Percentiles rank a stretch among this genome's conserved stretches.
Evolutionary conservation across 345 rosid species (phyloP).

Genomic region (Eucalyptus erythrocorys): DNA sequence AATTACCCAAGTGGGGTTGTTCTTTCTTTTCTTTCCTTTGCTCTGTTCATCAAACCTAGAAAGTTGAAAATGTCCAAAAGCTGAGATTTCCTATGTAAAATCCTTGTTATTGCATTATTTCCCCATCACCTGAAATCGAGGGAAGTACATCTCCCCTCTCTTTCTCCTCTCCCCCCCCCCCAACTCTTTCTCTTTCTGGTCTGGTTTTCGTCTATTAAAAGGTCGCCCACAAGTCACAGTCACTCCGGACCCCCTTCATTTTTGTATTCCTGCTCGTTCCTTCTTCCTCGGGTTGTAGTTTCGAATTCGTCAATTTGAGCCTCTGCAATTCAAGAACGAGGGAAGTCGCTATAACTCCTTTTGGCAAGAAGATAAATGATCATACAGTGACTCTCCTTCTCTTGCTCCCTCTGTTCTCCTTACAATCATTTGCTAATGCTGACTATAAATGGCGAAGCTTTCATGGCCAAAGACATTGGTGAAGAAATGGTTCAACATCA

Average conservation of each 20-base stretch:
- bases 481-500: conserved; percentile 93
- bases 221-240: not conserved
- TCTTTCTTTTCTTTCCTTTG: not conserved
- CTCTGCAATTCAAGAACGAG: not conserved
- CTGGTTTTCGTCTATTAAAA: not conserved
- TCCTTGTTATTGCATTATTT: not conserved
- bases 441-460: conserved; percentile 27
- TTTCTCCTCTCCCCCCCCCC: not conserved
- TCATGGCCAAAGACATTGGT: conserved; percentile 96
- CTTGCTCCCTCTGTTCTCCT: not conserved
- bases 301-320: not conserved
- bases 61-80: conserved; percentile 10
- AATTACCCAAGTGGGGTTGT: conserved; percentile 9
- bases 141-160: not conserved
- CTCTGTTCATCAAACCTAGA: not conserved
- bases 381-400: not conserved
- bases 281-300: not conserved
- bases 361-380: not conserved
- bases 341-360: not conserved
- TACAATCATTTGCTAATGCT: not conserved
- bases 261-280: not conserved
- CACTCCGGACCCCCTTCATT: not conserved
- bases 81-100: conserved; percentile 8
- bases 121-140: conserved; percentile 15
- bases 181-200: not conserved